A percentile compares a stretch with the other conserved stretches of the same genome.
Evolutionary conservation across 805 yeast genomes (phyloP).

Genomic region (Hanseniaspora jakobsenii): DNA sequence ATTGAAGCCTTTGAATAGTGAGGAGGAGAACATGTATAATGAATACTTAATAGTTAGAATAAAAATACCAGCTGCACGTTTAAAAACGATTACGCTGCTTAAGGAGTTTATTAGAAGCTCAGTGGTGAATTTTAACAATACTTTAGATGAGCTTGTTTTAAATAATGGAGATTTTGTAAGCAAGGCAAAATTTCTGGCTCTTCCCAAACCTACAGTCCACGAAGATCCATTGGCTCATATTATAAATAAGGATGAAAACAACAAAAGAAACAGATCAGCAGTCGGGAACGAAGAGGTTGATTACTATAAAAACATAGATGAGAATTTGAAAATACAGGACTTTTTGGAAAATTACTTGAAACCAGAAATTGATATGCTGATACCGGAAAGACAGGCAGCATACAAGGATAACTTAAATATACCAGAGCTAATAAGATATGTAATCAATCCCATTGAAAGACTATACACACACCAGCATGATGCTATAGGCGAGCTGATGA

Average conservation of each 20-base stretch:
- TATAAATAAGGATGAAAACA: conserved; percentile 32
- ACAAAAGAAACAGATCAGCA: conserved; percentile 23
- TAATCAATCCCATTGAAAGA: conserved; percentile 22
- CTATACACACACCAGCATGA: conserved; percentile 75
- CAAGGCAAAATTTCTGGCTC: background rate
- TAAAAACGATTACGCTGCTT: conserved; percentile 37
- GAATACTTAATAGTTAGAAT: conserved; percentile 70
- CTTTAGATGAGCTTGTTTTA: conserved; percentile 30
- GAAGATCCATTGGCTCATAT: conserved; percentile 46
- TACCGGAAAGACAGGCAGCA: conserved; percentile 2
- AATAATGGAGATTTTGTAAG: conserved; percentile 18
- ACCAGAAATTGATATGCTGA: conserved; percentile 11
- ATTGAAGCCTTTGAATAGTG: conserved; percentile 31
- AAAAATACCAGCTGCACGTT: conserved; percentile 35
- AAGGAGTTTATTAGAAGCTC: conserved; percentile 49
- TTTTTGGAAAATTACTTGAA: conserved; percentile 14
- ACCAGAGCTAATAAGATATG: conserved; percentile 3
- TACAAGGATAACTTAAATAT: conserved; percentile 7
- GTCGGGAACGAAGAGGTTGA: conserved; percentile 6
- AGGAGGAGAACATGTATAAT: conserved; percentile 36
- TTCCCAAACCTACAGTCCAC: conserved; percentile 42
- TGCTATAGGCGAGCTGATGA: conserved; percentile 48
- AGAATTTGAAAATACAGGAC: conserved; percentile 3
- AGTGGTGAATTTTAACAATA: conserved; percentile 38
- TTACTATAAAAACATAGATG: conserved; percentile 5